Evolutionary conservation across 192 early-diverging fungal genomes (phyloP), one percentile per base, ranked within the genome.

Genomic region (Backusella circina): DNA sequence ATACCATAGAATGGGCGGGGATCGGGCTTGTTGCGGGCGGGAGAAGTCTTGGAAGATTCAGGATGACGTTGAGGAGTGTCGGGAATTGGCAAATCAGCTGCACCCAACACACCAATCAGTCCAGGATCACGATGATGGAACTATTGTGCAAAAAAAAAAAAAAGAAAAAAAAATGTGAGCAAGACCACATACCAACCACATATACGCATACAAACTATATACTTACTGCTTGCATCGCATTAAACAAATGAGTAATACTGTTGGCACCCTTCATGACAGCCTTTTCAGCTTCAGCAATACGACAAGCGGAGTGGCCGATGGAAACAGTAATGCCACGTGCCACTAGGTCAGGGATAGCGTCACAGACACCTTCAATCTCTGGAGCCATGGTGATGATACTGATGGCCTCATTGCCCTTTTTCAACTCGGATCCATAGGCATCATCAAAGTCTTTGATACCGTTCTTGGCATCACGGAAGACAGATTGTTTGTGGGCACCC

Each of bases 41-140:
- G 81, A 18, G 81, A 79, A 31, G 77, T 79, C 18, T 32, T 71
- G 5, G 77, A 79, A 36, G 81, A 67, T 3, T 47, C 32, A 23
- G 81, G 81, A 64, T 83, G 81, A 21, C 73, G 32, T 37, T 51
- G 16, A 36, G 68, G 50, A 1, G 9, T 12, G 36, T 33, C 47
- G 28, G 81, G 81, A 13, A 74, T 38, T 13, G 81, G 81, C 31
- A 83, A 67, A 39, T 83, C 77, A 23, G 81, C 79, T 2, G 86
- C 84, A 39, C 93, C 93, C 16, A 95, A 80, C 8, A 94, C 75
- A 33, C 93, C 93, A 71, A 95, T 88, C 51, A 93, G 80, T 51
- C 93, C 94, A 5, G 94, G 94, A 77, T 95, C 93, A 65, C 94
- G 89, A 82, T 95, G 94, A 80, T 95, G 94, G 81, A 95, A 95